Base-by-base conservation (phyloP, 2,329 filamentous ascomycete species). In the Aspergillus quadrilineatus region DNA sequence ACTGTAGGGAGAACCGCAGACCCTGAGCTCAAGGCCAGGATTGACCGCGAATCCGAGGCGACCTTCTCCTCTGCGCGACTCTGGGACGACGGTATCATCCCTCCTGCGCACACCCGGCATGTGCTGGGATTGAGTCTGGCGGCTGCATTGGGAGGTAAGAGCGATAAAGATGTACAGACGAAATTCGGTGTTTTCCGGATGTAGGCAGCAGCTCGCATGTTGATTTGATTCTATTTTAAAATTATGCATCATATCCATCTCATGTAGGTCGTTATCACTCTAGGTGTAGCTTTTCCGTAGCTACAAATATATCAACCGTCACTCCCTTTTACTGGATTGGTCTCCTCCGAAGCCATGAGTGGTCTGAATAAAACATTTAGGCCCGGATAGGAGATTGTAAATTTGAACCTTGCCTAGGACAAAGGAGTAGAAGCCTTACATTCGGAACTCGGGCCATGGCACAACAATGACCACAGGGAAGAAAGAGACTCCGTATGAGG, bases 41-140 rank as follows among this genome's bases (percentile, higher is more conserved):
- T 99, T 65, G 93, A 97, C 70, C 81, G 82, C 50, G 93, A 97
- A 79, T 96, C 90, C 53, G 90, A 96, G 65, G 91, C 91, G 0
- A 85, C 89, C 0, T 97, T 92, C 74, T 94, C 91, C 1, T 91
- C 88, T 32, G 93, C 94, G 4, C 83, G 93, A 60, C 75, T 97
- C 65, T 99, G 94, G 94, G 93, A 93, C 66, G 89, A 93, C 65
- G 89, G 89, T 12, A 83, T 93, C 39, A 92, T 93, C 50, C 87
- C 87, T 1, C 89, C 89, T 0, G 85, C 88, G 60, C 88, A 92
- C 62, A 92, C 89, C 29, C 79, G 89, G 66, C 79, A 80, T 45
- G 88, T 91, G 61, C 79, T 93, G 3, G 89, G 88, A 0, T 69
- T 92, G 53, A 88, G 88, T n/a, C 73, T 93, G 60, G 82, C 83